Conservation (phyloP, 1,284 basidiomycete genomes). For the Apiotrichum mycotoxinovorans region DNA sequence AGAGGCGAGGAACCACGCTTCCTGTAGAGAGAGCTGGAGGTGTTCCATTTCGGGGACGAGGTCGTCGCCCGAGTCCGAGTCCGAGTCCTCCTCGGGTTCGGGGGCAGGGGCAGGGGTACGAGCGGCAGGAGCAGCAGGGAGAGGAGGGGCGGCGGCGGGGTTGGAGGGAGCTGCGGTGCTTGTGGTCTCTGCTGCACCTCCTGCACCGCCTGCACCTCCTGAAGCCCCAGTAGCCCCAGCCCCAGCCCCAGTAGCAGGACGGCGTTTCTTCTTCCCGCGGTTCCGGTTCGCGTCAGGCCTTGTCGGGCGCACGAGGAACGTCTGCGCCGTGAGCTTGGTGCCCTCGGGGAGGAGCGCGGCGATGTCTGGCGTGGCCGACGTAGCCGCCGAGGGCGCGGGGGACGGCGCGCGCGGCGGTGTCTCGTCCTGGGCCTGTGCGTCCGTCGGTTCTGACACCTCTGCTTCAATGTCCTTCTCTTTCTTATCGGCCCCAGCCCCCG, state of each 20-base stretch:
- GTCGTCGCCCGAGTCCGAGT: constrained; percentile 46
- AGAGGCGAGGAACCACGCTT: constrained; percentile 88
- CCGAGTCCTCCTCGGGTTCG: constrained; percentile 46
- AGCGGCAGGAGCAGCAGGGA: too few relatives aligned
- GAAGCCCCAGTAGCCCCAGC: not conserved
- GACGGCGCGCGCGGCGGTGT: constrained; percentile 5
- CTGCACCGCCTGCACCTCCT: not conserved
- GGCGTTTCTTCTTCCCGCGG: constrained; percentile 37
- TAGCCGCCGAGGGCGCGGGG: constrained; percentile 3
- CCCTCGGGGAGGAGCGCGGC: constrained; percentile 22
- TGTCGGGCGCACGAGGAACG: constrained; percentile 47
- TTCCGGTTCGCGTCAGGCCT: constrained; percentile 46
- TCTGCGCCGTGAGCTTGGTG: constrained; percentile 43
- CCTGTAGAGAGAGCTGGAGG: constrained; percentile 83
- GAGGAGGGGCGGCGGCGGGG: not conserved
- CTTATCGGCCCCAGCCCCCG: constrained; percentile 4
- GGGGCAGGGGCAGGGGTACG: not conserved
- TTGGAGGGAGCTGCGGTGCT: not conserved
- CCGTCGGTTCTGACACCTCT: not conserved
- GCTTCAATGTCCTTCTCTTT: not conserved
- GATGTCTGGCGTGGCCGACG: constrained; percentile 7
- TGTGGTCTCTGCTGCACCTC: not conserved
- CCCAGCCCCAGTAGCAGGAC: constrained; percentile 9
- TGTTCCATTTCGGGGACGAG: constrained; percentile 73
- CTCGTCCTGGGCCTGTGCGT: not conserved